Evolutionary conservation across 257 asterid genomes (phyloP).

Genomic region (Leptodermis oblonga): DNA sequence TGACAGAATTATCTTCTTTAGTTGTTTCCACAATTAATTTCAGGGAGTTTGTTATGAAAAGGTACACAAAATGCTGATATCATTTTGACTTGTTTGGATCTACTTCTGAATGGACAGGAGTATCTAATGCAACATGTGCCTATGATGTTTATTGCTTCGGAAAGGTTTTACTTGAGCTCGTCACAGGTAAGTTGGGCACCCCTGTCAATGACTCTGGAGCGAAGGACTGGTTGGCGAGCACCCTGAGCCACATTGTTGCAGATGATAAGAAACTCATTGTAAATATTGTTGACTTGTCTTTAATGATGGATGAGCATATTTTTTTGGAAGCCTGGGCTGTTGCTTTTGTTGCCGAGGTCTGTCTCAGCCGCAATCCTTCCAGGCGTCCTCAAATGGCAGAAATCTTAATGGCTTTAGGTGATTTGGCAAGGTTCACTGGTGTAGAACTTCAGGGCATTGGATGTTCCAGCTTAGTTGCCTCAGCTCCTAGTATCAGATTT

Average conservation of each 20-base stretch:
- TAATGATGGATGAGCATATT: background rate
- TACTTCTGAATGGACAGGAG: background rate
- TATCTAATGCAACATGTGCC: background rate
- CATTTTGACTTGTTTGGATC: background rate
- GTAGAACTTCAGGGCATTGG: too few relatives aligned
- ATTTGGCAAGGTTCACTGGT: constrained; percentile 52
- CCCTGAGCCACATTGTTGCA: constrained; percentile 31
- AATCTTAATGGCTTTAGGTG: constrained; percentile 64
- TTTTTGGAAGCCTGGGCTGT: background rate
- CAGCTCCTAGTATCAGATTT: too few relatives aligned
- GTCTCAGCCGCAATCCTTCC: background rate
- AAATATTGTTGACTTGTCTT: background rate
- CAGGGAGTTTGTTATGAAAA: background rate
- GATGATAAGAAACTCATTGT: background rate
- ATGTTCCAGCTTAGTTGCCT: too few relatives aligned
- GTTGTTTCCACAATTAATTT: background rate
- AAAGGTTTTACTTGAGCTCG: constrained; percentile 7
- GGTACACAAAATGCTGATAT: background rate
- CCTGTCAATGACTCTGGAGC: background rate
- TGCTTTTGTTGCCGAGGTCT: constrained; percentile 2
- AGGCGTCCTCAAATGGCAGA: constrained; percentile 55
- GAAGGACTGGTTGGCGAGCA: constrained; percentile 19
- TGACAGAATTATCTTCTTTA: background rate
- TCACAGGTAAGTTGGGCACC: background rate
- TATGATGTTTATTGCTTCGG: constrained; percentile 15